Evolutionary conservation across 805 yeast genomes (phyloP).

Genomic region (Hanseniaspora jakobsenii): DNA sequence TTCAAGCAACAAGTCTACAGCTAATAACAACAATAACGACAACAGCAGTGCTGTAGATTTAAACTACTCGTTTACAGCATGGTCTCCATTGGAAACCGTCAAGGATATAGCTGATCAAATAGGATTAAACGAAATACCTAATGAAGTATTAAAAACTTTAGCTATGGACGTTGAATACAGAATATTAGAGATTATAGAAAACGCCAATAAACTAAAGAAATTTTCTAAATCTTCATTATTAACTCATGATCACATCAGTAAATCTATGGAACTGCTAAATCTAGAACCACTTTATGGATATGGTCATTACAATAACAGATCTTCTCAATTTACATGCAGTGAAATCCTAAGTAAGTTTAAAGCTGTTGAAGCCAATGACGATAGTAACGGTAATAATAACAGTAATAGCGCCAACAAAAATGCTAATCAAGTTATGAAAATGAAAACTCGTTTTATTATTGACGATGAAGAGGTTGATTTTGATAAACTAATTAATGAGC

Average conservation of each 20-base stretch:
- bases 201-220: slow-evolving; percentile 90
- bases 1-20: neutral
- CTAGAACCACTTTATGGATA: slow-evolving; percentile 92
- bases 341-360: slow-evolving; percentile 12
- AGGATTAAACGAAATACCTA: slow-evolving; percentile 66
- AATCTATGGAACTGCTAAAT: slow-evolving; percentile 73
- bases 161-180: slow-evolving; percentile 99
- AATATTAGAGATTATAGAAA: slow-evolving; percentile 87
- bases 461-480: slow-evolving; percentile 91
- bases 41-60: neutral
- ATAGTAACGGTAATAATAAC: slow-evolving; percentile 24
- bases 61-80: slow-evolving; percentile 63
- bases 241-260: slow-evolving; percentile 67
- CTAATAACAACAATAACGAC: neutral
- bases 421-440: slow-evolving; percentile 31
- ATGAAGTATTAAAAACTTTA: slow-evolving; percentile 83
- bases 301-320: slow-evolving; percentile 29
- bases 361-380: neutral
- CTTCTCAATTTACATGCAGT: slow-evolving; percentile 8
- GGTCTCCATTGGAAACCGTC: slow-evolving; percentile 97
- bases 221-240: slow-evolving; percentile 77
- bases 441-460: slow-evolving; percentile 62
- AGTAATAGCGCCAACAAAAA: slow-evolving; percentile 24
- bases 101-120: slow-evolving; percentile 89
- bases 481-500: slow-evolving; percentile 84